Conservation (phyloP, 257 asterid species). For the Nicotiana tabacum region DNA sequence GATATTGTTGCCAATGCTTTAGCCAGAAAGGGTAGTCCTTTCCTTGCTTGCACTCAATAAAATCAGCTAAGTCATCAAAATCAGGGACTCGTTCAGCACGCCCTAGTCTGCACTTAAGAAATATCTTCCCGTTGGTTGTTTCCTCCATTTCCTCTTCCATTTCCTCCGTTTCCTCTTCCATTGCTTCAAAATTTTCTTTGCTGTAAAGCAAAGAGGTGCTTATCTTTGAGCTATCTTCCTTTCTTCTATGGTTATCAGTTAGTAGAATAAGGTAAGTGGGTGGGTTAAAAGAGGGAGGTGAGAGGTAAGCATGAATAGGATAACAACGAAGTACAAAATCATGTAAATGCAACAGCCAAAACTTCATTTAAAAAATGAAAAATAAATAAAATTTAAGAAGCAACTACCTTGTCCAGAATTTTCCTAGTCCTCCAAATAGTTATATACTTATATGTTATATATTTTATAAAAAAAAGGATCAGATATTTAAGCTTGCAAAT, state of each 20-base stretch:
- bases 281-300: not conserved
- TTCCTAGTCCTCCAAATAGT: too few species aligned
- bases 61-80: conserved; percentile 54
- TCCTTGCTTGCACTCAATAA: conserved; percentile 60
- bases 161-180: conserved; percentile 63
- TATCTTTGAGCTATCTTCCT: conserved; percentile 14
- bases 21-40: conserved; percentile 68
- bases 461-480: too few species aligned
- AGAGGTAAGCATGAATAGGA: not conserved
- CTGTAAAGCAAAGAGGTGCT: conserved; percentile 11
- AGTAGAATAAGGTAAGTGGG: not conserved
- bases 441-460: too few species aligned
- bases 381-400: not conserved
- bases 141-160: conserved; percentile 49
- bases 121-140: conserved; percentile 59
- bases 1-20: conserved; percentile 46
- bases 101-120: conserved; percentile 40
- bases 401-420: too few species aligned
- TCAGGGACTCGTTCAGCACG: conserved; percentile 12
- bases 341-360: not conserved
- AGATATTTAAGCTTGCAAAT: too few species aligned
- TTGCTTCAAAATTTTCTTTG: conserved; percentile 23
- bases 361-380: not conserved
- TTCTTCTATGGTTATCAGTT: conserved; percentile 9
- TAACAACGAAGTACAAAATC: not conserved